Evolutionary conservation across 2,329 filamentous ascomycete species (phyloP), one percentile per base, ranked within the genome.

Genomic region (Alternaria infectoria): DNA sequence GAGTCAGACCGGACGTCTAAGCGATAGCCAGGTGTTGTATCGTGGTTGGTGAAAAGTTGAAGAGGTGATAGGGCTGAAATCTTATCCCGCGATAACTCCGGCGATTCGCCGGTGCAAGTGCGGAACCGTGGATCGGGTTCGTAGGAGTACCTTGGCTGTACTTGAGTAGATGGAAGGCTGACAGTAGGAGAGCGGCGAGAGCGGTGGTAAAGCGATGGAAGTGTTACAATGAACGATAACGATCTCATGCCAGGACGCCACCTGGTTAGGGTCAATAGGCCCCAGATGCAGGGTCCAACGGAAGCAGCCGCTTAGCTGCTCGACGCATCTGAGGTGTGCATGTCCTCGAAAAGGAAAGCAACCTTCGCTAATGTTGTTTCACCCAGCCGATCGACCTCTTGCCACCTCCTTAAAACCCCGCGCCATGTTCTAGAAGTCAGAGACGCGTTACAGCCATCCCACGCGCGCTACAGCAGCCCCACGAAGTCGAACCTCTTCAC

Each of bases 241-340:
- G 52, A 61, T 52, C 54, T 45, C 51, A 40, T 63, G 58, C 56
- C 57, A 54, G 57, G 46, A 25, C 62, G 60, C 56, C 57, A 54
- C 57, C 51, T 43, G 49, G 55, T 25, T 58, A 46, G 49, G 55
- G 25, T 58, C 26, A 26, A 55, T 12, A 54, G 54, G 59, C 36
- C 7, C 49, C 32, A 47, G 56, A 68, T 68, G 67, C 65, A 69
- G 67, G 67, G 67, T 60, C 57, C 59, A 52, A 25, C 47, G 63
- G 65, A 57, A 40, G 49, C 52, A 51, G 49, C 40, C 43, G 49
- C 54, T 23, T 50, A 49, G 52, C 45, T 50, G 17, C 25, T 56
- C 47, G 55, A 59, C 59, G 40, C 23, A 21, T 57, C 21, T 40
- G 43, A 54, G 46, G 54, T 62, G 52, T 30, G 51, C 60, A 50